phyloP scores from a whole-genome alignment of 1,139 yeast species.

The Geotrichum restrictum region DNA sequence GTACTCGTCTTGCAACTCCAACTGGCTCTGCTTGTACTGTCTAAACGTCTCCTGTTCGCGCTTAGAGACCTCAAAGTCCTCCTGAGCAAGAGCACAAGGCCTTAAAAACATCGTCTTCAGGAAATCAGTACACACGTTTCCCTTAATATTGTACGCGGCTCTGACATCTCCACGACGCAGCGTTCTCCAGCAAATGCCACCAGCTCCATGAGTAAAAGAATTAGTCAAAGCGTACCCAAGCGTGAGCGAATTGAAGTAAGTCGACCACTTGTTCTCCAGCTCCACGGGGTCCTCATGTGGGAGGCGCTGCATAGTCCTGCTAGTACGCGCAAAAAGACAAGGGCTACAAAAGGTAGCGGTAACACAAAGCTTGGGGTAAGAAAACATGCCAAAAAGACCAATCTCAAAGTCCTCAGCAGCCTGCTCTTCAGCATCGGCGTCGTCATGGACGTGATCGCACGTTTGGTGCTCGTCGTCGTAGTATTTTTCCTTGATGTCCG shows the following conservation, averaged over 20 bases:
- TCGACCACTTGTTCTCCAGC: neutral
- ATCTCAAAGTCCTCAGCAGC: neutral
- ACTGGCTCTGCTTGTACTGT: constrained; percentile 1
- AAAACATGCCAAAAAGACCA: constrained; percentile 4
- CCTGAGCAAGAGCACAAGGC: constrained; percentile 18
- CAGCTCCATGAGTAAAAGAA: constrained; percentile 1
- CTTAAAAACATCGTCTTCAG: neutral
- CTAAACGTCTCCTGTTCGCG: constrained; percentile 4
- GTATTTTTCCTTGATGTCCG: neutral
- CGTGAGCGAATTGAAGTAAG: neutral
- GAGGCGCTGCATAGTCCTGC: neutral
- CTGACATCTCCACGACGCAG: neutral
- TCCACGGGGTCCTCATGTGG: constrained; percentile 2
- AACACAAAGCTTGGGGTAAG: neutral
- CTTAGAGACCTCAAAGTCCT: constrained; percentile 6
- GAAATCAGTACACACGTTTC: constrained; percentile 5
- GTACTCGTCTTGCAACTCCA: constrained; percentile 3
- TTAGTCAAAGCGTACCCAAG: neutral
- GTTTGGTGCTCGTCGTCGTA: neutral
- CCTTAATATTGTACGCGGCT: constrained; percentile 9
- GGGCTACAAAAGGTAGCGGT: neutral
- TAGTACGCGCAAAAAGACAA: constrained; percentile 10
- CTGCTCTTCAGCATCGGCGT: neutral
- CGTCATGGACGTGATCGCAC: neutral
- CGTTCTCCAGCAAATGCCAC: constrained; percentile 3